Conservation (phyloP, 148 eudicot species). For the Rhododendron mucronatum region DNA sequence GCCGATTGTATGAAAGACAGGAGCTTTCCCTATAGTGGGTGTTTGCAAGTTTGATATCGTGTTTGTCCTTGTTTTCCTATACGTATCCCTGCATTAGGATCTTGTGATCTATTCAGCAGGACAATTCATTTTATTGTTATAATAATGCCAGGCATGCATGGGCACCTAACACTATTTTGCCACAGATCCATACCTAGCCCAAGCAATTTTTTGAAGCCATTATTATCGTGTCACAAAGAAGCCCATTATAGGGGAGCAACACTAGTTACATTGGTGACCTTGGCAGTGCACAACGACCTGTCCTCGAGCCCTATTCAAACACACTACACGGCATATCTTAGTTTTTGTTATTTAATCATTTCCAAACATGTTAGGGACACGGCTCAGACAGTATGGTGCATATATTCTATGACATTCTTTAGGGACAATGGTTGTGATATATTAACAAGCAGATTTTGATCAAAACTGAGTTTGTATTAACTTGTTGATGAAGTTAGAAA, state of each 20-base stretch:
- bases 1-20: background rate
- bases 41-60: background rate
- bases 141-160: background rate
- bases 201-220: background rate
- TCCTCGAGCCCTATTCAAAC: background rate
- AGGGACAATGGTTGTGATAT: background rate
- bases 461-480: background rate
- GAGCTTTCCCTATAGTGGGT: background rate
- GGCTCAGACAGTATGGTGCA: background rate
- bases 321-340: background rate
- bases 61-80: background rate
- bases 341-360: background rate
- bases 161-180: background rate
- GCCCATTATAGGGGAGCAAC: background rate
- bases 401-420: background rate
- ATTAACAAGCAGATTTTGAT: background rate
- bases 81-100: background rate
- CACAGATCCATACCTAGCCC: background rate
- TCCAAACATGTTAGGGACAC: background rate
- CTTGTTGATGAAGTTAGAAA: background rate
- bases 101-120: background rate
- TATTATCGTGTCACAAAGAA: background rate
- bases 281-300: background rate
- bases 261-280: background rate
- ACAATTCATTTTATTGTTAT: background rate